Percentiles rank a stretch among this genome's conserved stretches.
Evolutionary conservation across 495 filamentous ascomycete genomes (phyloP).

Genomic region (Xylaria scruposa): DNA sequence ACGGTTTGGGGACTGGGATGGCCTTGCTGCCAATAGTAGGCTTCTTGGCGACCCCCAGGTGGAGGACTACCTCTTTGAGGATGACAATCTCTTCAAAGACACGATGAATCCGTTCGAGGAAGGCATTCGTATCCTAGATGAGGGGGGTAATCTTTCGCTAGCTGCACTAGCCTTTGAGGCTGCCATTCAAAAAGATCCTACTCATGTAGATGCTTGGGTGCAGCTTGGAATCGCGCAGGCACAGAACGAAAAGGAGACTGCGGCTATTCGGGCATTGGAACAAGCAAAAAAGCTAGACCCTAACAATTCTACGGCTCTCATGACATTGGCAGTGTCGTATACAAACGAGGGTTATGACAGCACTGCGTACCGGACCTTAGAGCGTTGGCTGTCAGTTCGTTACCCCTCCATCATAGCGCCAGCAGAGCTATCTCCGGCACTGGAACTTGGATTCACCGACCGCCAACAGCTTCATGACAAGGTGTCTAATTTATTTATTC

Average conservation of each 20-base stretch:
- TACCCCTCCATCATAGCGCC: conserved; percentile 82
- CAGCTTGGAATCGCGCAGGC: conserved; percentile 90
- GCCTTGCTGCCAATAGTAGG: conserved; percentile 59
- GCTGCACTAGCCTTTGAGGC: conserved; percentile 98
- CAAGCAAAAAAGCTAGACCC: conserved; percentile 88
- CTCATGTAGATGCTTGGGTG: conserved; percentile 91
- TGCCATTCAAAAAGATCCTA: conserved; percentile 85
- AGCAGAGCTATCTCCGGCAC: conserved; percentile 67
- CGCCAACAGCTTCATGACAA: conserved; percentile 87
- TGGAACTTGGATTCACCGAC: conserved; percentile 90
- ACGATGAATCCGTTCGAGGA: conserved; percentile 84
- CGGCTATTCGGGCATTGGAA: conserved; percentile 96
- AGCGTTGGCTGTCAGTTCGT: conserved; percentile 93
- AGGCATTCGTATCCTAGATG: conserved; percentile 86
- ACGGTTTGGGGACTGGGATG: conserved; percentile 60
- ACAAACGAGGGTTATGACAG: conserved; percentile 99
- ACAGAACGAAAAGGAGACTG: conserved; percentile 97
- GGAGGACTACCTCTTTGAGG: conserved; percentile 92
- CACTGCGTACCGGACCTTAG: conserved; percentile 93
- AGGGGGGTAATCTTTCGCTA: conserved; percentile 91
- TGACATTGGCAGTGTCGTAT: conserved; percentile 97
- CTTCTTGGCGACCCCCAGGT: conserved; percentile 73
- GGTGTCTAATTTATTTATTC: conserved; percentile 88
- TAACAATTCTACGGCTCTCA: conserved; percentile 84
- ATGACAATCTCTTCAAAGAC: conserved; percentile 84